Conservation (phyloP, 345 rosid species). For the Conringia planisiliqua region DNA sequence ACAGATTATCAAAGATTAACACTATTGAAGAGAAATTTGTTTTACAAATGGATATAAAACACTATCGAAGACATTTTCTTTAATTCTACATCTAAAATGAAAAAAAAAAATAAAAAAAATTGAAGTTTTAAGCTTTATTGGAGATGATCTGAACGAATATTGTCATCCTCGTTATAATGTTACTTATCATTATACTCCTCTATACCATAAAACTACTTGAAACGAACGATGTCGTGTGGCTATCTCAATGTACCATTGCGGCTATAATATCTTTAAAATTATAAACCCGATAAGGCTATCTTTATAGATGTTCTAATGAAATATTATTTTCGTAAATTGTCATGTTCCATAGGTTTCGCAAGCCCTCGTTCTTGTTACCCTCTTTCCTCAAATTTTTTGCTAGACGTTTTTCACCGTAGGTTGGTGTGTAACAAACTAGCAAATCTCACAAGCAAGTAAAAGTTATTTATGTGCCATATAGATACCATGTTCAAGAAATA, state of each 20-base stretch:
- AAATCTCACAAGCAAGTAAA: not conserved
- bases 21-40: no score
- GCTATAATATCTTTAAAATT: not conserved
- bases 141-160: no score
- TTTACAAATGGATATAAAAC: no score
- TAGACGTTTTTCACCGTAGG: not conserved
- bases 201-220: no score
- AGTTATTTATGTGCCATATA: not conserved
- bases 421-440: not conserved
- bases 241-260: not conserved
- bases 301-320: not conserved
- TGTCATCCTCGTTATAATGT: no score
- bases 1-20: no score
- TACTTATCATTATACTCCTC: not conserved
- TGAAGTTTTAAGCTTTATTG: no score
- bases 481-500: not conserved
- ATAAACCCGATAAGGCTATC: not conserved
- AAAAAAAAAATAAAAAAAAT: no score
- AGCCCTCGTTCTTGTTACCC: not conserved
- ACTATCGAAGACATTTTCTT: no score
- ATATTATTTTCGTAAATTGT: not conserved
- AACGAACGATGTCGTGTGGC: not conserved
- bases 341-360: not conserved
- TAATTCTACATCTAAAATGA: no score
- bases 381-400: not conserved